Evolutionary conservation across 2,329 filamentous ascomycete genomes (phyloP).

Genomic region (Xylaria sp.): DNA sequence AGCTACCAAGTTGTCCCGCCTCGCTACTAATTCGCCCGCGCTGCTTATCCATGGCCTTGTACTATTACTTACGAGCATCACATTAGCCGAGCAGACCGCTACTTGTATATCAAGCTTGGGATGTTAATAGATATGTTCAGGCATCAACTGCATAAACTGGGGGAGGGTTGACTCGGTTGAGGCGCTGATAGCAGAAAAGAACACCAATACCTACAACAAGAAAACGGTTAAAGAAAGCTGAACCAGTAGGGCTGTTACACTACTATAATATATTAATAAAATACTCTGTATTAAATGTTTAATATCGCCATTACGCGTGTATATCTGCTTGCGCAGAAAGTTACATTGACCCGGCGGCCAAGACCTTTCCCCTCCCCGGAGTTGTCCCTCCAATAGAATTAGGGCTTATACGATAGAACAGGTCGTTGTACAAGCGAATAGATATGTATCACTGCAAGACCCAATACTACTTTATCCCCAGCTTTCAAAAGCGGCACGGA

Average conservation of each 20-base stretch:
- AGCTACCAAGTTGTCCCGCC: too few relatives aligned
- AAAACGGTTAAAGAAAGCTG: too few relatives aligned
- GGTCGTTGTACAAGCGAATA: conserved; percentile 1
- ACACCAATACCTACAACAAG: too few relatives aligned
- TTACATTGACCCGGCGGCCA: conserved; percentile 7
- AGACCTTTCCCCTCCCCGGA: conserved; percentile 4
- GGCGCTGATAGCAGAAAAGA: too few relatives aligned
- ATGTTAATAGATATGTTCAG: too few relatives aligned
- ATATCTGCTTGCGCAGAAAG: conserved; percentile 12
- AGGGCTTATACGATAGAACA: not conserved
- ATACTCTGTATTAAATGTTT: not conserved
- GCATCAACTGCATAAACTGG: too few relatives aligned
- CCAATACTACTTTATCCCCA: conserved; percentile 35
- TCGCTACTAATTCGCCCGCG: too few relatives aligned
- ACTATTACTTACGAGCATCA: too few relatives aligned
- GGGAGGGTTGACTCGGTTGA: too few relatives aligned
- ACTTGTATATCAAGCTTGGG: too few relatives aligned
- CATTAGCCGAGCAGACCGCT: too few relatives aligned
- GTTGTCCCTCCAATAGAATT: conserved; percentile 29
- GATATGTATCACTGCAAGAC: conserved; percentile 7
- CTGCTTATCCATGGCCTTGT: too few relatives aligned
- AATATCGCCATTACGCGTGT: not conserved
- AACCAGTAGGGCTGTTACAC: not conserved
- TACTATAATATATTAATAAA: not conserved
- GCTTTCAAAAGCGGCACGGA: conserved; percentile 29